Evolutionary conservation across 371 early-diverging fungal genomes (phyloP), one percentile per base, ranked within the genome.

Genomic region (Mortierella sp.): DNA sequence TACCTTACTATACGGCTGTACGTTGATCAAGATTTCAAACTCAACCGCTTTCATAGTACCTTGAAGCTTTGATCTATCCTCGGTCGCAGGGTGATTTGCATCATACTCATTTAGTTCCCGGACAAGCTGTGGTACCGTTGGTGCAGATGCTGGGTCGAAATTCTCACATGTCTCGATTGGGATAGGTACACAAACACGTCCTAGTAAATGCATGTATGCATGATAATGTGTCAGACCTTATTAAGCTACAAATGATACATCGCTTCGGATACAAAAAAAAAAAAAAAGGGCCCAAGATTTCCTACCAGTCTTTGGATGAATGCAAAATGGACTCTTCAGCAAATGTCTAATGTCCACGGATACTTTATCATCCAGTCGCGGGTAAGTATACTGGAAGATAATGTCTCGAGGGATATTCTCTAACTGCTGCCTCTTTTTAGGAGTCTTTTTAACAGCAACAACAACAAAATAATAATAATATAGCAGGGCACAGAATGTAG

Each of bases 311-410:
- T 95, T 94, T 21, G 99, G 99, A 86, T 99, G 99, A 21, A 99
- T 94, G 84, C 98, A 99, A 86, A 99, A 99, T 1, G 99, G 99
- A 80, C 96, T 93, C 85, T 99, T 99, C 22, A 99, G 91, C 86
- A 99, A 92, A 89, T 99, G 99, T 84, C 96, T 97, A 9, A 96
- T 89, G 38, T 92, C 90, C 13, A 91, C 94, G 0, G 97, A 93
- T 10, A 99, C 99, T 58, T 98, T 94, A 50, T 90, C 92, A 89
- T 99, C 99, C 21, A 99, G 90, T n/a, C 98, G 93, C 43, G 98
- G 96, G 76, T 98, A 98, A 8, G 92, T 86, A 71, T 92, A 94
- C 79, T 96, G 96, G 72, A 98, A 93, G 65, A 93, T 86, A 68
- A 97, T 91, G 59, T 97, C 97, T 21, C 92, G 88, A 28, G 83